A percentile compares a stretch with the other conserved stretches of the same genome.
phyloP scores from a whole-genome alignment of 208 protist genomes.

The Trichomonas vaginalis region DNA sequence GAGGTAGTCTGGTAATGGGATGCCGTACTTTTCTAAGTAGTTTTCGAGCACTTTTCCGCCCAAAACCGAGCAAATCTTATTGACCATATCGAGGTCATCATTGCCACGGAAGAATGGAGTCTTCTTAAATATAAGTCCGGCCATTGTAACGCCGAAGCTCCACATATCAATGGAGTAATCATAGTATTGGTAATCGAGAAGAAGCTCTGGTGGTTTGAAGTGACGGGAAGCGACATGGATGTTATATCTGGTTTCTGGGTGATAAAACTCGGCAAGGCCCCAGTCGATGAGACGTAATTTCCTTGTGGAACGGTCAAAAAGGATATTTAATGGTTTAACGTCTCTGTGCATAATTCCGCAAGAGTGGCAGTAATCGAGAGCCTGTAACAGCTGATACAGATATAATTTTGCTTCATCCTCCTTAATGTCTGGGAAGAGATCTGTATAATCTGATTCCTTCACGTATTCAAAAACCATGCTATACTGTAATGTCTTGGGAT shows the following conservation, averaged over 20 bases:
- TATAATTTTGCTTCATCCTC: not conserved
- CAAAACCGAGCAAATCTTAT: not conserved
- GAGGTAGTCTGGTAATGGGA: not conserved
- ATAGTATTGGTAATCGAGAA: conserved; percentile 25
- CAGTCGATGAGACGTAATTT: conserved; percentile 23
- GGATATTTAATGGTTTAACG: conserved; percentile 17
- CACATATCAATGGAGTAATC: conserved; percentile 36
- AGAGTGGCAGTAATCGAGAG: not conserved
- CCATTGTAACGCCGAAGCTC: conserved; percentile 24
- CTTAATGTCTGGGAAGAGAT: not conserved
- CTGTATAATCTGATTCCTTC: not conserved
- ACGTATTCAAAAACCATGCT: conserved; percentile 17
- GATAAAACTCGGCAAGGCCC: conserved; percentile 34
- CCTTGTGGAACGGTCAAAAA: not conserved
- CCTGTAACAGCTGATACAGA: not conserved
- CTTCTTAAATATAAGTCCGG: conserved; percentile 31
- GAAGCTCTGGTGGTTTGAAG: conserved; percentile 23
- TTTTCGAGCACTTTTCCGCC: not conserved
- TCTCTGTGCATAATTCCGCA: conserved; percentile 16
- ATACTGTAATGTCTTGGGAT: not conserved
- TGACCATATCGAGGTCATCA: conserved; percentile 24
- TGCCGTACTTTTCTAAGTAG: not conserved
- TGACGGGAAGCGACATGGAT: conserved; percentile 30
- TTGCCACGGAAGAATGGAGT: conserved; percentile 30
- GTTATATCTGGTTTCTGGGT: conserved; percentile 26